These are phyloP conservation scores for Solanum infundibuliforme DNA, from an alignment of 257 asterid species.

Conservation along the genomic window DNA sequence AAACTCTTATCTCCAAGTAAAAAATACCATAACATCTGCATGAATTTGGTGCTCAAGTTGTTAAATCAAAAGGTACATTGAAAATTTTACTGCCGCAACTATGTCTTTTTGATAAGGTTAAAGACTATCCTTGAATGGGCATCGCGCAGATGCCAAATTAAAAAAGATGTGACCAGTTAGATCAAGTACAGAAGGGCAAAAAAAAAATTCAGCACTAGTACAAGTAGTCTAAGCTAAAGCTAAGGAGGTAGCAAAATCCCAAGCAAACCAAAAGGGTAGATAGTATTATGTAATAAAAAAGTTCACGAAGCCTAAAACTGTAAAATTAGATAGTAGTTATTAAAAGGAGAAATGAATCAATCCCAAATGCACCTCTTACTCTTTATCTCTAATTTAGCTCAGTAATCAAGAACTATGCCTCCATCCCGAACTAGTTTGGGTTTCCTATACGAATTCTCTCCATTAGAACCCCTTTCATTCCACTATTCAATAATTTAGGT, in stretches of 20 bases:
- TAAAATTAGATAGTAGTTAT: background rate
- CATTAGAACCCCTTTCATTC: background rate
- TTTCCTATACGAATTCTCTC: background rate
- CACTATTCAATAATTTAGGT: background rate
- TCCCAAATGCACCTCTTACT: background rate
- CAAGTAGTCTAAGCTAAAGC: background rate
- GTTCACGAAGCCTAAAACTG: background rate
- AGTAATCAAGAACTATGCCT: background rate
- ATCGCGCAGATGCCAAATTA: background rate
- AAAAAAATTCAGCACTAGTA: background rate
- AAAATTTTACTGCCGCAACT: background rate
- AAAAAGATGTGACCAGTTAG: background rate
- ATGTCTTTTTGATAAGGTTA: background rate
- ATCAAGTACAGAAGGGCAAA: background rate
- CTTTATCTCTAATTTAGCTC: background rate
- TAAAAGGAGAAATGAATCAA: background rate
- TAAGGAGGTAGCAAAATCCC: background rate
- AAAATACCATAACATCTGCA: background rate
- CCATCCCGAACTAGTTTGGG: background rate
- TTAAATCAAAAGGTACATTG: background rate
- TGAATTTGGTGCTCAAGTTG: background rate
- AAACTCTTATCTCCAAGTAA: background rate
- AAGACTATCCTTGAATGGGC: background rate
- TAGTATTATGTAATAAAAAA: background rate
- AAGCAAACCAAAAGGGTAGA: background rate